Percentiles rank a stretch among this genome's conserved stretches.
Conservation (phyloP, 1,139 yeast species). For the Dujonia santamariae region DNA sequence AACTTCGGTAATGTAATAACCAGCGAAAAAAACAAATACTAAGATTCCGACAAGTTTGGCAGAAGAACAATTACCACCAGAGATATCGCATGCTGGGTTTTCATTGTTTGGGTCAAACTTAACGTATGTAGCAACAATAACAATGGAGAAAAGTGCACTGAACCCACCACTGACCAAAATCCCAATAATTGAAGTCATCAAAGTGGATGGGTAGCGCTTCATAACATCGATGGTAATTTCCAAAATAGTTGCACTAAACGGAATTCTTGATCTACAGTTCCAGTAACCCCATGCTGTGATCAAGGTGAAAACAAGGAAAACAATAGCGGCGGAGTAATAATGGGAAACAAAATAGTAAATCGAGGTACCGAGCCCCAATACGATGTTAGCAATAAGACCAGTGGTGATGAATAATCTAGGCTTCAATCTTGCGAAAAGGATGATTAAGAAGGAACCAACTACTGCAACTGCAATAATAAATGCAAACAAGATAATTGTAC, state of each 20-base stretch:
- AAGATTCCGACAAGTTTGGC: conserved; percentile 64
- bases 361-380: conserved; percentile 72
- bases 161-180: conserved; percentile 63
- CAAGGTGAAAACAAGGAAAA: conserved; percentile 61
- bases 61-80: conserved; percentile 67
- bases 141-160: conserved; percentile 61
- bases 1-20: conserved; percentile 83
- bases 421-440: conserved; percentile 58
- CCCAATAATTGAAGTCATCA: conserved; percentile 63
- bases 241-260: conserved; percentile 71
- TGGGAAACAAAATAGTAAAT: conserved; percentile 62
- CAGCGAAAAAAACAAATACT: conserved; percentile 78
- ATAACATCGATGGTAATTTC: conserved; percentile 74
- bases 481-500: conserved; percentile 67
- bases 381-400: conserved; percentile 65
- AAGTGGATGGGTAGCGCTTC: conserved; percentile 65
- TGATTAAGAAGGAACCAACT: conserved; percentile 54
- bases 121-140: conserved; percentile 72
- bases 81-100: conserved; percentile 38
- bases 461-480: conserved; percentile 64
- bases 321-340: conserved; percentile 79
- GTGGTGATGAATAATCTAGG: conserved; percentile 68
- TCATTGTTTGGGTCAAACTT: conserved; percentile 51
- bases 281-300: conserved; percentile 73
- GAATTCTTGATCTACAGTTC: conserved; percentile 67